Base-by-base conservation (phyloP, 805 yeast genomes). In the Lipomyces starkeyi region DNA sequence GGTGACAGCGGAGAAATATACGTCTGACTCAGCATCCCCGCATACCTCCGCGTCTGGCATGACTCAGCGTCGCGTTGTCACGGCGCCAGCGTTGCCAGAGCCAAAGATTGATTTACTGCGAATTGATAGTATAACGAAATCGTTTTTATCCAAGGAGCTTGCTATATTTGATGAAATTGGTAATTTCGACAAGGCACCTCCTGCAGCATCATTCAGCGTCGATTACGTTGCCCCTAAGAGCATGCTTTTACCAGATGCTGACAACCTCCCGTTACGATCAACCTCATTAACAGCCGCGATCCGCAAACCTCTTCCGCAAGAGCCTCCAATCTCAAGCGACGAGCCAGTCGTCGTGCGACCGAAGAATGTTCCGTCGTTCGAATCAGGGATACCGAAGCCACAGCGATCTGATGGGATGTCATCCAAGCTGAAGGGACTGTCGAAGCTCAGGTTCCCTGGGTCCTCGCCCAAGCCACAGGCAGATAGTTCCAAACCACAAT, bases 121-220 rank as follows among this genome's bases (percentile, higher is more conserved):
- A 52, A 29, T 59, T 17, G 66, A 37, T 13, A 37, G 59, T 5
- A 40, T 59, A 32, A 59, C 67, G 14, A 60, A 64, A 47, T 14
- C 55, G 7, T 64, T 64, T 59, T 29, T 59, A 59, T 34, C 56
- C 43, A 58, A 58, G 20, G 67, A 64, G n/a, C 63, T 64, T 27
- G 61, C 67, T 25, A 29, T 59, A 37, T 47, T 64, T 37, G 67
- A 64, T 57, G 43, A 58, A n/a, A 59, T 64, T 32, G 67, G 67
- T 11, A 60, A 64, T 29, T 59, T 64, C 27, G 63, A 64, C 34
- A 25, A 43, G 20, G 67, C n/a, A 8, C 29, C 54, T 13, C 59
- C 53, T 6, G 5, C 59, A 25, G 8, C 43, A 13, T 43, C 40
- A 13, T 32, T 57, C n/a, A 35, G 35, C 34, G 49, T 27, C 49